phyloP scores from a whole-genome alignment of 1,284 basidiomycete genomes.

The Malassezia globosa region DNA sequence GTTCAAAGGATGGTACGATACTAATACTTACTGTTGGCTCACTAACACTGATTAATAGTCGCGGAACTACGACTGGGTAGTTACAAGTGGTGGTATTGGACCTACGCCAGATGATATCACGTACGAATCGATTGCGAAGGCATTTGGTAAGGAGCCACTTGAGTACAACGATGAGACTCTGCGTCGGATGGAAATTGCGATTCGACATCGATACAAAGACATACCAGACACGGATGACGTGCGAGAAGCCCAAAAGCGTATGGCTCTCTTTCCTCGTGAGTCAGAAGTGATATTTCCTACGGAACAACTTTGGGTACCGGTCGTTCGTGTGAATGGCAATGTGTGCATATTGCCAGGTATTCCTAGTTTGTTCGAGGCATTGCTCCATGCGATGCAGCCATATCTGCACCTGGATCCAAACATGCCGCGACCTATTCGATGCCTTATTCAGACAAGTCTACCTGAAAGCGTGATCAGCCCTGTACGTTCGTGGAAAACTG shows the following conservation, averaged over 20 bases:
- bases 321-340: conserved; percentile 68
- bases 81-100: conserved; percentile 22
- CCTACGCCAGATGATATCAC: conserved; percentile 56
- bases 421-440: conserved; percentile 25
- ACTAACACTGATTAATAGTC: too few species aligned
- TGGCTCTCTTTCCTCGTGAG: conserved; percentile 36
- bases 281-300: conserved; percentile 38
- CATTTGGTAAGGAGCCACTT: conserved; percentile 58
- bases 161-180: conserved; percentile 70
- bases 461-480: conserved; percentile 54
- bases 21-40: background rate
- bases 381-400: conserved; percentile 52
- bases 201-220: conserved; percentile 56
- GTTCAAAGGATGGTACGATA: conserved; percentile 1
- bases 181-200: conserved; percentile 55
- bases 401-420: conserved; percentile 49
- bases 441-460: conserved; percentile 51
- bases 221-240: conserved; percentile 49
- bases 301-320: conserved; percentile 63
- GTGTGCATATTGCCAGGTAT: conserved; percentile 85
- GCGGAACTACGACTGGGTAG: conserved; percentile 8
- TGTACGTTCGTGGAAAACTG: conserved; percentile 59
- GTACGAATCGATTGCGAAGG: conserved; percentile 71
- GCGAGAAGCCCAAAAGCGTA: conserved; percentile 33
- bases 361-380: conserved; percentile 63